Base-by-base conservation (phyloP, 2,329 filamentous ascomycete species). In the Bipolaris gigantea region DNA sequence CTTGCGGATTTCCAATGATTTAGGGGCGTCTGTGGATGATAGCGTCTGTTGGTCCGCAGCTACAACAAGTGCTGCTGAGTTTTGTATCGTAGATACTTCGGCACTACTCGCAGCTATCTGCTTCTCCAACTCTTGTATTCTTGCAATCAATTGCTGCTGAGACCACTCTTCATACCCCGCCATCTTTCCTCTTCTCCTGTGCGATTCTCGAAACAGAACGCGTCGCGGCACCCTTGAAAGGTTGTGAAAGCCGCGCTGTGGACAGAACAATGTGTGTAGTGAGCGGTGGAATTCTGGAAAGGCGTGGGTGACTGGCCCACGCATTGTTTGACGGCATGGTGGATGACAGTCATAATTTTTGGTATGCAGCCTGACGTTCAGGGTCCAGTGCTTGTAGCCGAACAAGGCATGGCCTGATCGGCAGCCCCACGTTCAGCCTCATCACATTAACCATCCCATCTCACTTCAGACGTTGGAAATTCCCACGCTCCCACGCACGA, bases 61-160 rank as follows among this genome's bases (percentile, higher is more conserved):
- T 8, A 32, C 47, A 11, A 56, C 33, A 32, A 56, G 13, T 19
- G 52, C 39, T n/a, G 50, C 53, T 49, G 3, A 36, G 21, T n/a
- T 27, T 16, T 11, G 44, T 36, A 10, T 38, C 27, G 11, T 36
- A 5, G 54, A 46, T 3, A 27, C 18, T 1, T 39, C 27, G 7
- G 33, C 38, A 5, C 42, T 43, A 21, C 11, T 35, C 10, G 25
- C 15, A 32, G 46, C 51, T 10, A 64, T 36, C 33, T 65, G 57
- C 41, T 57, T 57, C 52, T 73, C 71, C 42, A 73, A 27, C 41
- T 73, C 67, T 48, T 68, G 59, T 48, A 73, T 72, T 13, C 64
- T 60, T 33, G 66, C 66, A 59, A 73, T 68, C 55, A 73, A 55
- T 50, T 73, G 69, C 52, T 71, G 55, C 43, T 70, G 70, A 42